Evolutionary conservation across 2,329 filamentous ascomycete genomes (phyloP).

Genomic region (Xylaria polymorpha): DNA sequence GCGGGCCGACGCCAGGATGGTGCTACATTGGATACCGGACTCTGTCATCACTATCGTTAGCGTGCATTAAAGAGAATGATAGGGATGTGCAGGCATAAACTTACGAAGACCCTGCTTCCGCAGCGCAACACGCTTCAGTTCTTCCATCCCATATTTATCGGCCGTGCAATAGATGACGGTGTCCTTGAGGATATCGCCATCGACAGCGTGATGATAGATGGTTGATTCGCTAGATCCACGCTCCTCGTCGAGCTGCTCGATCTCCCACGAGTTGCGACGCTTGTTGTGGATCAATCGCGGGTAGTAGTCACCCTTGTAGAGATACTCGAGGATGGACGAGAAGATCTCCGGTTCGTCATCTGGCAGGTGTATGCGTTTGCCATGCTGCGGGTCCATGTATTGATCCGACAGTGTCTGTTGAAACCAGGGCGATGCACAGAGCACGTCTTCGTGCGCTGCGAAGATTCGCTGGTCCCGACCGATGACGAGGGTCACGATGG

Average conservation of each 20-base stretch:
- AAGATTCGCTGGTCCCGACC: conserved; percentile 88
- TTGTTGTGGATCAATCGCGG: conserved; percentile 86
- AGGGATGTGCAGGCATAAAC: conserved; percentile 45
- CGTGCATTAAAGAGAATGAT: conserved; percentile 10
- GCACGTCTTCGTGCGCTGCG: conserved; percentile 88
- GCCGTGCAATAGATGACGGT: conserved; percentile 92
- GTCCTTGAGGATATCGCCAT: conserved; percentile 81
- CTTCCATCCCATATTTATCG: conserved; percentile 83
- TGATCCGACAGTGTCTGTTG: conserved; percentile 70
- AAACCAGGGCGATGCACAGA: conserved; percentile 84
- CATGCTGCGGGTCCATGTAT: conserved; percentile 66
- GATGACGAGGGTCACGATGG: conserved; percentile 83
- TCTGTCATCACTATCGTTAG: conserved; percentile 55
- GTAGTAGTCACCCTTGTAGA: conserved; percentile 95
- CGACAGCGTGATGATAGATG: conserved; percentile 73
- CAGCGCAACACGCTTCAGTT: conserved; percentile 85
- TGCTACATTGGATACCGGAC: conserved; percentile 83
- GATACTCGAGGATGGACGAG: conserved; percentile 87
- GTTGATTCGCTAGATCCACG: conserved; percentile 68
- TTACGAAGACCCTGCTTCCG: conserved; percentile 87
- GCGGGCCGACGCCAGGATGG: conserved; percentile 86
- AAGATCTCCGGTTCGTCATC: conserved; percentile 92
- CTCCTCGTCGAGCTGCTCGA: conserved; percentile 71
- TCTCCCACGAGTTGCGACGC: conserved; percentile 80
- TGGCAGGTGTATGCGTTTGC: conserved; percentile 81